Evolutionary conservation across 2,329 filamentous ascomycete genomes (phyloP).

Genomic region (Epichloe baconii): DNA sequence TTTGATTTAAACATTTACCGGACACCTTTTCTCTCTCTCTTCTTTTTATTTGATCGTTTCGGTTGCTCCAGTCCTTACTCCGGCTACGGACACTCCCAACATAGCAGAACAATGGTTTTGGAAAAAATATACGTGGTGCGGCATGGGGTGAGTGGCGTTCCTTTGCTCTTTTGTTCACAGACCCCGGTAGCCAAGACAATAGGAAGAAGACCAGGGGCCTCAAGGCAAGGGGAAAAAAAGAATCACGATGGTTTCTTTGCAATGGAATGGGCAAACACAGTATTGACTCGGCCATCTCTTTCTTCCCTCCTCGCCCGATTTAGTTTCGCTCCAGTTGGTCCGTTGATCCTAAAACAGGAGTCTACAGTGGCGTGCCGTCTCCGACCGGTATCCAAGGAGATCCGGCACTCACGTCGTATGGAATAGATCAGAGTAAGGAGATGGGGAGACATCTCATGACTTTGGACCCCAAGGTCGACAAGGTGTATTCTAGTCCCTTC

Average conservation of each 20-base stretch:
- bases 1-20: not conserved
- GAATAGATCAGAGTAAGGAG: constrained; percentile 70
- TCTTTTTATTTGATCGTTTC: not conserved
- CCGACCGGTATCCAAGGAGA: constrained; percentile 84
- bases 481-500: constrained; percentile 74
- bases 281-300: not conserved
- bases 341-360: constrained; percentile 67
- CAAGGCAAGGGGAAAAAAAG: not conserved
- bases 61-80: not conserved
- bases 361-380: constrained; percentile 61
- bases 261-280: not conserved
- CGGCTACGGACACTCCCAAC: not conserved
- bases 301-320: not conserved
- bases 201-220: not conserved
- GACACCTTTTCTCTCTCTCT: too few relatives aligned
- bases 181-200: not conserved
- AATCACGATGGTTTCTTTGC: constrained; percentile 3
- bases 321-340: constrained; percentile 88
- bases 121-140: constrained; percentile 62
- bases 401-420: constrained; percentile 75
- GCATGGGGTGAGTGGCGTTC: constrained; percentile 50
- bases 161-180: not conserved
- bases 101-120: constrained; percentile 39
- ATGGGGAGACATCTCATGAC: constrained; percentile 52
- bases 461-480: constrained; percentile 54